Evolutionary conservation across 2,329 filamentous ascomycete genomes (phyloP).

Genomic region (Immersiporthe knoxdaviesiana): DNA sequence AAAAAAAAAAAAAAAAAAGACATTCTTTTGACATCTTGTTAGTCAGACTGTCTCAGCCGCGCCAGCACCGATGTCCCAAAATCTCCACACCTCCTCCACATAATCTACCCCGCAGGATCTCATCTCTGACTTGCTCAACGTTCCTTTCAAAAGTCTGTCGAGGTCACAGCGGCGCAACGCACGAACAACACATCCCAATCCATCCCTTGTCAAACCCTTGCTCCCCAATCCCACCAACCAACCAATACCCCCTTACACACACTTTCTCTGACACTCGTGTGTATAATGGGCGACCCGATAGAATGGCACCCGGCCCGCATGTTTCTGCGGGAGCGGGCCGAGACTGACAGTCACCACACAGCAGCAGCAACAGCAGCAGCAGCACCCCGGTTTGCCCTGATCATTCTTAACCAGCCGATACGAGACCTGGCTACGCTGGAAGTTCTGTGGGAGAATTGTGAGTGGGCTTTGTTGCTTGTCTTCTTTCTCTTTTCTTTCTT

Average conservation of each 20-base stretch:
- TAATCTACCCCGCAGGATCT: background rate
- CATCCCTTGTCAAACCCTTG: background rate
- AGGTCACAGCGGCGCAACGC: slow-evolving; percentile 1
- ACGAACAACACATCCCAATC: background rate
- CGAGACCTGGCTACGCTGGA: slow-evolving; percentile 51
- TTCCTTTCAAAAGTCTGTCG: background rate
- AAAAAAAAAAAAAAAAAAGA: too few species aligned
- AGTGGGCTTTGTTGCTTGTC: background rate
- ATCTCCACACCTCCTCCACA: background rate
- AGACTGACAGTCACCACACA: background rate
- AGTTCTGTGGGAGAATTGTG: slow-evolving; percentile 54
- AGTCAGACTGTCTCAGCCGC: too few species aligned
- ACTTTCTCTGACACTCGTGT: background rate
- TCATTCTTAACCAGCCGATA: slow-evolving; percentile 58
- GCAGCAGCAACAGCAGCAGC: background rate
- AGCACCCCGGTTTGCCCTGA: slow-evolving; percentile 43
- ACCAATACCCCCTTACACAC: too few species aligned
- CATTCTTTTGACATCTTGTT: background rate
- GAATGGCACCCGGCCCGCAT: slow-evolving; percentile 35
- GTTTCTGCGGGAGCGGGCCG: slow-evolving; percentile 26
- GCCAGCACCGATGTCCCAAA: background rate
- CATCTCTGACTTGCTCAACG: too few species aligned
- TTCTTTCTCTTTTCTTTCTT: slow-evolving; percentile 14
- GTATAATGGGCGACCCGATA: slow-evolving; percentile 19
- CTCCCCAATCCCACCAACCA: background rate